These are phyloP conservation scores for Mucor plumbeus DNA, from an alignment of 371 early-diverging fungal genomes.

Conservation along the genomic window DNA sequence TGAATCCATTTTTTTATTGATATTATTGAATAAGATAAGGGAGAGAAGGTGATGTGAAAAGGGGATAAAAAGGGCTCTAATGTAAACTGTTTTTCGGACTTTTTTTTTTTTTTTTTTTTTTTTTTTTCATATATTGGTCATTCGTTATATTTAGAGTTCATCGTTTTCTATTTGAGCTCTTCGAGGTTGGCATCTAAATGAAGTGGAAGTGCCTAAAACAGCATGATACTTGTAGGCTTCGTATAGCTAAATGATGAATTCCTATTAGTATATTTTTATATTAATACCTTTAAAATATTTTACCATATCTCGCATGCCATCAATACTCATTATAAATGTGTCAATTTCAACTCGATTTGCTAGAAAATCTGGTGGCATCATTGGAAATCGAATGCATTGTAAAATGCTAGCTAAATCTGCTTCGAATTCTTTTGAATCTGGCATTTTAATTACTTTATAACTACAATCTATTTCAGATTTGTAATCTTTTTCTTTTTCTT, in stretches of 20 bases:
- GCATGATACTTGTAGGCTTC: conserved; percentile 64
- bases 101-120: conserved; percentile 12
- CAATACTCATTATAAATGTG: conserved; percentile 52
- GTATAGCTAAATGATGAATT: conserved; percentile 36
- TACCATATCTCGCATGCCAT: conserved; percentile 59
- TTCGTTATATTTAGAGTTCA: conserved; percentile 11
- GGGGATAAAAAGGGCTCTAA: neutral
- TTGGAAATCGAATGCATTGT: conserved; percentile 59
- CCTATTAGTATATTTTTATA: no score
- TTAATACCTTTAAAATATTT: neutral
- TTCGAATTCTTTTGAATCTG: conserved; percentile 7
- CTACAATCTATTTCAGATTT: neutral
- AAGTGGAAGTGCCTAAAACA: conserved; percentile 21
- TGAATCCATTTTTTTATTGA: neutral
- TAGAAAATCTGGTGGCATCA: conserved; percentile 57
- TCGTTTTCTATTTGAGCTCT: conserved; percentile 17
- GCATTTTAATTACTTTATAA: neutral
- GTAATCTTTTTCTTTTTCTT: neutral
- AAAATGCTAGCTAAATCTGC: conserved; percentile 35
- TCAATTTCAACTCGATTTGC: conserved; percentile 56
- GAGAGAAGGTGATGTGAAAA: neutral
- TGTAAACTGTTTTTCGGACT: conserved; percentile 1
- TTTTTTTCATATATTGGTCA: neutral
- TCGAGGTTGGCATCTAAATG: conserved; percentile 34
- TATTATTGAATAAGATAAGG: conserved; percentile 4